Evolutionary conservation across 2,329 filamentous ascomycete genomes (phyloP).

Genomic region (Cladobotryum mycophilum): DNA sequence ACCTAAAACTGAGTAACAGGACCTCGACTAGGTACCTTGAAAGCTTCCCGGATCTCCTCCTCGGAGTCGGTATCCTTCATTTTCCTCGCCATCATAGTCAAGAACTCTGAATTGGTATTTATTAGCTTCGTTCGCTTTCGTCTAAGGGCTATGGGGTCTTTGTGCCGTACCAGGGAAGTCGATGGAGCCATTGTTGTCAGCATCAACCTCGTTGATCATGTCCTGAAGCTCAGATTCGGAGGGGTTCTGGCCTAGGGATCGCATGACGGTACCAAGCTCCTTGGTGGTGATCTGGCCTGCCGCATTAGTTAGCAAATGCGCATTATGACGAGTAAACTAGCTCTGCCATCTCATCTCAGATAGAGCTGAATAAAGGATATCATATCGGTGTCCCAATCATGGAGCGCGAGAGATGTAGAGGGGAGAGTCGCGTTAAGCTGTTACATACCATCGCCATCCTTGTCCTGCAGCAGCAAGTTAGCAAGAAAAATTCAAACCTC

Average conservation of each 20-base stretch:
- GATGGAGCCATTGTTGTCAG: conserved; percentile 88
- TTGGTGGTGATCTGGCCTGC: conserved; percentile 87
- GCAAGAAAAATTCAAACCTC: neutral
- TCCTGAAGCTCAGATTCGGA: conserved; percentile 86
- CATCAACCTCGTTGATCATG: conserved; percentile 92
- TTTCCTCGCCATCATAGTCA: conserved; percentile 91
- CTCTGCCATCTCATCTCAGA: too few relatives aligned
- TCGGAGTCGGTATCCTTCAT: conserved; percentile 93
- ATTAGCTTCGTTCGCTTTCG: conserved; percentile 2
- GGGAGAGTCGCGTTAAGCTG: conserved; percentile 3
- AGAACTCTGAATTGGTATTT: conserved; percentile 56
- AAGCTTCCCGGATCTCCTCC: conserved; percentile 83
- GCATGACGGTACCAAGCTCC: conserved; percentile 85
- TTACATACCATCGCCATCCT: conserved; percentile 82
- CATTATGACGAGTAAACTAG: neutral
- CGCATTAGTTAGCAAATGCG: neutral
- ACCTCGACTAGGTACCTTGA: conserved; percentile 55
- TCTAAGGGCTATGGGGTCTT: neutral
- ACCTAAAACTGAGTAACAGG: neutral
- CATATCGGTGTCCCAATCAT: neutral
- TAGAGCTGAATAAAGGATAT: neutral
- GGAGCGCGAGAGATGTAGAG: neutral
- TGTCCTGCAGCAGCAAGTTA: conserved; percentile 54
- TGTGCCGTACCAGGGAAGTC: conserved; percentile 71
- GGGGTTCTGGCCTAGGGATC: conserved; percentile 82